A percentile compares a stretch with the other conserved stretches of the same genome.
Evolutionary conservation across 208 protist species (phyloP).

Genomic region (Leishmania martiniquensis): DNA sequence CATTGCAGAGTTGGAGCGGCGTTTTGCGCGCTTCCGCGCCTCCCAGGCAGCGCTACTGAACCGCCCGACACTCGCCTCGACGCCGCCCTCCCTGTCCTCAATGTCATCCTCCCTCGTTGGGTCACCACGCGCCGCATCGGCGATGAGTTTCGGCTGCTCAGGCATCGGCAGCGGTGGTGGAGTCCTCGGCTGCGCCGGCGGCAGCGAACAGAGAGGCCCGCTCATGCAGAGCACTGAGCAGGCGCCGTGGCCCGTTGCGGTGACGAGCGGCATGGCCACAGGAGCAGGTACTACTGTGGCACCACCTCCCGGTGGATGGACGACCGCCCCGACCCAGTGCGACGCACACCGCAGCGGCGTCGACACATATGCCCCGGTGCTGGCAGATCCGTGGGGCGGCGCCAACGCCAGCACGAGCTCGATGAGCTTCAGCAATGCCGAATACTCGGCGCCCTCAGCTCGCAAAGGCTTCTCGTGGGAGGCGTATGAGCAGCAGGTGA

Average conservation of each 20-base stretch:
- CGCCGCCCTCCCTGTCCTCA: slow-evolving; percentile 20
- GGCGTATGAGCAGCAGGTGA: slow-evolving; percentile 57
- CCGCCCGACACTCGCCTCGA: slow-evolving; percentile 30
- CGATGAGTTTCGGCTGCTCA: neutral
- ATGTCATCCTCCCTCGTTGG: slow-evolving; percentile 27
- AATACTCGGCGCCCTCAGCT: neutral
- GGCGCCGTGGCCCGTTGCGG: neutral
- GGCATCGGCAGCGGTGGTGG: neutral
- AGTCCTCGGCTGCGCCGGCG: neutral
- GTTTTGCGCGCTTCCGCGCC: slow-evolving; percentile 48
- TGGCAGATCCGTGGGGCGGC: slow-evolving; percentile 5
- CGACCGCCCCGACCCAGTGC: slow-evolving; percentile 13
- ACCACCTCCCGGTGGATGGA: slow-evolving; percentile 3
- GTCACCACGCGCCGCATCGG: slow-evolving; percentile 27
- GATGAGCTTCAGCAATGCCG: neutral
- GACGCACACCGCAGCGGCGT: neutral
- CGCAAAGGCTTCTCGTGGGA: slow-evolving; percentile 69
- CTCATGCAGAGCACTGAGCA: neutral
- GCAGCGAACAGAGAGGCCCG: neutral
- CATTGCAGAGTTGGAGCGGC: slow-evolving; percentile 51
- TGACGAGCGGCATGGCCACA: neutral
- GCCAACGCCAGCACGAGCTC: neutral
- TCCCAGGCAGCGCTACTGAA: slow-evolving; percentile 52
- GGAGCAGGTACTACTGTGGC: neutral
- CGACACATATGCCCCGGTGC: neutral